Evolutionary conservation across 1,139 yeast species (phyloP), one percentile per base, ranked within the genome.

Genomic region (Suhomyces maxii): DNA sequence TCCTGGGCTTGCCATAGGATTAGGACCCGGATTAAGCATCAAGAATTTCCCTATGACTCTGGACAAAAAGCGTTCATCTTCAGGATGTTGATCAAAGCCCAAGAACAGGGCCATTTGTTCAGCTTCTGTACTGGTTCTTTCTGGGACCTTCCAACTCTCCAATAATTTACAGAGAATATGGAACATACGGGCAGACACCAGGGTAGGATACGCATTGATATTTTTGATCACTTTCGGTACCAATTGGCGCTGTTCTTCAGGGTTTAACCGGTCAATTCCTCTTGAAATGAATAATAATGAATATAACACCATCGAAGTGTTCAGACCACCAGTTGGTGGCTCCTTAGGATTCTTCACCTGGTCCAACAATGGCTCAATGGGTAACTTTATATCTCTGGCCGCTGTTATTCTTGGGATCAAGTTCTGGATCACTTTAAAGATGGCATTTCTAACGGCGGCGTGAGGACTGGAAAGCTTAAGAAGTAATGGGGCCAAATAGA

Each of bases 381-480:
- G 97, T 28, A 89, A 61, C 50, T 73, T 69, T 14, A 88, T 69
- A 1, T 54, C 57, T 42, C 75, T 61, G n/a, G 84, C 73, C 1
- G 89, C 78, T 42, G 80, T 77, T 44, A 89, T 69, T 48, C 97
- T 73, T 1, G 89, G 83, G 44, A 86, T 75, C 14, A 89, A 59
- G 59, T 86, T 84, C 52, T 83, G 84, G 41, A 89, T 73, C 26
- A 85, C 79, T 51, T 82, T 82, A 37, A 85, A 75, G 2, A 91
- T 84, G 42, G 86, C 84, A 38, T 77, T 71, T 48, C 95, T 73
- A 1, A 87, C 96, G n/a, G 78, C 69, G 1, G 73, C 70, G 62
- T 87, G 79, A 3, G 84, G 80, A 34, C 97, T 89, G 5, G 86
- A 80, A 48, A 91, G 74, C 60, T 93, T 93, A 50, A 91, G 70